These are phyloP conservation scores for Xylaria telfairii DNA, from an alignment of 495 filamentous ascomycete genomes.

Conservation along the genomic window DNA sequence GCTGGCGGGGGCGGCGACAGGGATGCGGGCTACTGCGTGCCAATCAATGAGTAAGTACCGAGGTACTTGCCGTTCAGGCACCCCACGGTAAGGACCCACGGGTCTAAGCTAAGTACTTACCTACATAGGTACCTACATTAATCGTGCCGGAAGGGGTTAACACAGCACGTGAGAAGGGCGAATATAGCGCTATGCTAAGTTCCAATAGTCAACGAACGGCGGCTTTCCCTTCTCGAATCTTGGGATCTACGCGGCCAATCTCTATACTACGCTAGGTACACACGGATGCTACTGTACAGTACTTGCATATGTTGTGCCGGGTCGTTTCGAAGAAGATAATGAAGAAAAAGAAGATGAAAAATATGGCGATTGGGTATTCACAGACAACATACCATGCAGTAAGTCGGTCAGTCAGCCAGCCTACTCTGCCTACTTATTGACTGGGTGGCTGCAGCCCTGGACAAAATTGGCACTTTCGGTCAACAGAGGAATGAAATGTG, in stretches of 20 bases:
- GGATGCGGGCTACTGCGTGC: neutral
- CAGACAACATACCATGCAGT: neutral
- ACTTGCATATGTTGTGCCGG: neutral
- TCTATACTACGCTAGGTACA: neutral
- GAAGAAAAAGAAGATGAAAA: too few relatives aligned
- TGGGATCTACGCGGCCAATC: neutral
- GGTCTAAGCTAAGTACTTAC: too few relatives aligned
- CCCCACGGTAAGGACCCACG: neutral
- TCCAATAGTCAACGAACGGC: neutral
- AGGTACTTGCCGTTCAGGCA: too few relatives aligned
- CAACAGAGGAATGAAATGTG: neutral
- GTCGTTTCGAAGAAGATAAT: too few relatives aligned
- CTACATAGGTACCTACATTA: too few relatives aligned
- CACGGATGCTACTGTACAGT: too few relatives aligned
- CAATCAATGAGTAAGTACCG: too few relatives aligned
- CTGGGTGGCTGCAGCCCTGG: neutral
- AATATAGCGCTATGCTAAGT: constrained; percentile 6
- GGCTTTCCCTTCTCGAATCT: constrained; percentile 8
- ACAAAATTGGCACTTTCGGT: neutral
- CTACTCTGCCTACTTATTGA: too few relatives aligned
- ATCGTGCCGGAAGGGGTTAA: constrained; percentile 5
- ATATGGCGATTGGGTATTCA: neutral
- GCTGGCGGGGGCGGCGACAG: neutral
- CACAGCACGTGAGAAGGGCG: neutral
- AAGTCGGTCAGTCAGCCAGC: too few relatives aligned